Conservation (phyloP, 345 rosid species). For the Eutrema yunnanense region DNA sequence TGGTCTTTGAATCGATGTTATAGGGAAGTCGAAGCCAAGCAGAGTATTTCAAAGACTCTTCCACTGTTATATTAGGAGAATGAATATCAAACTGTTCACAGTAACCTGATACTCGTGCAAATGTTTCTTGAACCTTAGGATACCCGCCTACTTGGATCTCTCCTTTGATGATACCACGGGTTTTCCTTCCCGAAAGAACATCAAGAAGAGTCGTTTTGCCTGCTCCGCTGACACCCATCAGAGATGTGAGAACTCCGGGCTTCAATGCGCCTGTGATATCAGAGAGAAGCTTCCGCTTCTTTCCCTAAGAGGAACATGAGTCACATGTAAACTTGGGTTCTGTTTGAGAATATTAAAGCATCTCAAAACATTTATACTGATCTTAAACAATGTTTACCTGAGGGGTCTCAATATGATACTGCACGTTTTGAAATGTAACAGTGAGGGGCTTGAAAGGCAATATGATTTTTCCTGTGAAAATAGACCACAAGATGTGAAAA, state of each 20-base stretch:
- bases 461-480: conserved; percentile 47
- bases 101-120: conserved; percentile 59
- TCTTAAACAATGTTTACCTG: conserved; percentile 27
- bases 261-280: conserved; percentile 49
- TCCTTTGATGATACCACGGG: conserved; percentile 46
- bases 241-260: conserved; percentile 61
- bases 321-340: neutral
- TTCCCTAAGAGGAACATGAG: conserved; percentile 35
- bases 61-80: conserved; percentile 55
- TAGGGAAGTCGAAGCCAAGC: conserved; percentile 50
- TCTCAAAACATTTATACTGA: neutral
- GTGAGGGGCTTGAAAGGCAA: conserved; percentile 65
- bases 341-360: neutral
- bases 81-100: conserved; percentile 69
- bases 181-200: conserved; percentile 64
- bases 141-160: conserved; percentile 53
- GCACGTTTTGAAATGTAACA: conserved; percentile 55
- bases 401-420: conserved; percentile 66
- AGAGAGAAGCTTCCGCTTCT: conserved; percentile 44
- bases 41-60: conserved; percentile 52
- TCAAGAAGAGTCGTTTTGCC: conserved; percentile 70
- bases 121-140: conserved; percentile 52
- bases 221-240: conserved; percentile 73
- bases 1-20: conserved; percentile 31
- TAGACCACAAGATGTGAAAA: neutral